Conservation (phyloP, 495 filamentous ascomycete species). For the Lichina pygmaea region DNA sequence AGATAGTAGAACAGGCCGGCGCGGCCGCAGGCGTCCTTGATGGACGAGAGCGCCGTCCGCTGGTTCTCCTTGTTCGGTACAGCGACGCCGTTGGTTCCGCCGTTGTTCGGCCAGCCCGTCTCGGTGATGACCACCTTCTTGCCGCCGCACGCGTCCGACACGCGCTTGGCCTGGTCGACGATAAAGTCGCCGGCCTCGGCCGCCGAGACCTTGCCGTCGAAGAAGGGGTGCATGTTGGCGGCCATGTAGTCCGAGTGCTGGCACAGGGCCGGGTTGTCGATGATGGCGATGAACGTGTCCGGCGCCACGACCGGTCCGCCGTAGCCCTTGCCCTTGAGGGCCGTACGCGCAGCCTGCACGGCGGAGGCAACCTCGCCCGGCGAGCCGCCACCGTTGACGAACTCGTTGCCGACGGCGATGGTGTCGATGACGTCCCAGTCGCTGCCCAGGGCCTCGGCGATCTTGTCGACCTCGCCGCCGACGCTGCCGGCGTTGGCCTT, state of each 20-base stretch:
- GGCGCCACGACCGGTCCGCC: slow-evolving; percentile 48
- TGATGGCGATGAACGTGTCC: slow-evolving; percentile 44
- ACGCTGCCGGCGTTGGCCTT: slow-evolving; percentile 14
- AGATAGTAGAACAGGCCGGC: slow-evolving; percentile 23
- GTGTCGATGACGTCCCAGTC: slow-evolving; percentile 43
- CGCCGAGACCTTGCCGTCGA: slow-evolving; percentile 32
- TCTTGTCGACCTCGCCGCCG: slow-evolving; percentile 20
- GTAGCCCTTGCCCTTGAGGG: slow-evolving; percentile 36
- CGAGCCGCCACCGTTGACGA: slow-evolving; percentile 34
- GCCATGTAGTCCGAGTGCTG: slow-evolving; percentile 49
- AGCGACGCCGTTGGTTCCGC: slow-evolving; percentile 32
- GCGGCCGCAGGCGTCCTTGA: slow-evolving; percentile 18
- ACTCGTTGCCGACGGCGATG: slow-evolving; percentile 56
- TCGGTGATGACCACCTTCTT: slow-evolving; percentile 42
- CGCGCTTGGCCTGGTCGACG: slow-evolving; percentile 18
- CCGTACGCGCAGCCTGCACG: slow-evolving; percentile 24
- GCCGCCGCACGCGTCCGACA: slow-evolving; percentile 24
- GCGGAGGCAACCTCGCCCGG: slow-evolving; percentile 22
- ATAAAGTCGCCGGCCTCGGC: slow-evolving; percentile 37
- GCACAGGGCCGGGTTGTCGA: slow-evolving; percentile 42
- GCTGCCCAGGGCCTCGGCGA: slow-evolving; percentile 23
- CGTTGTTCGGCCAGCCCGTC: slow-evolving; percentile 57
- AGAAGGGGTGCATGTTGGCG: slow-evolving; percentile 66
- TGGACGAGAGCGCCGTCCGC: slow-evolving; percentile 28
- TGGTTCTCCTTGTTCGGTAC: slow-evolving; percentile 39